Conservation (phyloP, 2,329 filamentous ascomycete genomes). For the Ceratocystis albifundus region DNA sequence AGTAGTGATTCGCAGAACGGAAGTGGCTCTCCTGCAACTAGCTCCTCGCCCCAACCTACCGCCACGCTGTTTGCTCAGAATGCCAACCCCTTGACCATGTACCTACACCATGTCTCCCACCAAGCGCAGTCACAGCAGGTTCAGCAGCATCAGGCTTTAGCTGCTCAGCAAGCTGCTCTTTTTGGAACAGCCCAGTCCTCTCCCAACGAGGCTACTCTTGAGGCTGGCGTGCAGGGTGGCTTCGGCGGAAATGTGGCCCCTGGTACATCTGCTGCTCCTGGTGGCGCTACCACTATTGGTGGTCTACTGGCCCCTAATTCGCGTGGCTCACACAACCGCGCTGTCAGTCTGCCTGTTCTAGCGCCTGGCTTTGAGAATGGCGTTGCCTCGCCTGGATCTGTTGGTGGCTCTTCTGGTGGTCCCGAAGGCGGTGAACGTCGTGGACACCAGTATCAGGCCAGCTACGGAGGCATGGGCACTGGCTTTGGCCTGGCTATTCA, state of each 20-base stretch:
- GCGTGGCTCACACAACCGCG: constrained; percentile 58
- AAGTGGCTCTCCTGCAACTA: constrained; percentile 45
- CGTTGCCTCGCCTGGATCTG: constrained; percentile 38
- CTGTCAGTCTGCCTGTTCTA: constrained; percentile 73
- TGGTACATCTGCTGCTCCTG: constrained; percentile 42
- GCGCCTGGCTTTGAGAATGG: constrained; percentile 53
- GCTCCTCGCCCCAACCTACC: constrained; percentile 49
- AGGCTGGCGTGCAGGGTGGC: constrained; percentile 54
- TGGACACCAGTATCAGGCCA: constrained; percentile 55
- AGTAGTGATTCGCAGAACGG: constrained; percentile 28
- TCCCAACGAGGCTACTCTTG: constrained; percentile 45
- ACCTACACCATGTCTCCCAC: constrained; percentile 70
- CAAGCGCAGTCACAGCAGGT: constrained; percentile 63
- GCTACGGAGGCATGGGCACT: constrained; percentile 48
- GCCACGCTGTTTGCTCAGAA: constrained; percentile 67
- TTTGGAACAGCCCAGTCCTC: constrained; percentile 61
- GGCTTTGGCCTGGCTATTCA: constrained; percentile 53
- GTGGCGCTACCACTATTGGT: constrained; percentile 57
- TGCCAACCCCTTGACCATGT: constrained; percentile 87
- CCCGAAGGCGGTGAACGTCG: constrained; percentile 42
- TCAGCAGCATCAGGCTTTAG: constrained; percentile 59
- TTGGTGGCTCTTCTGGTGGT: constrained; percentile 26
- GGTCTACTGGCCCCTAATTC: constrained; percentile 62
- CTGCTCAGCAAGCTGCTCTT: constrained; percentile 66
- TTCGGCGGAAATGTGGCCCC: background rate